Conservation (phyloP, 78 protist species). For the Emiliania huxleyi region DNA sequence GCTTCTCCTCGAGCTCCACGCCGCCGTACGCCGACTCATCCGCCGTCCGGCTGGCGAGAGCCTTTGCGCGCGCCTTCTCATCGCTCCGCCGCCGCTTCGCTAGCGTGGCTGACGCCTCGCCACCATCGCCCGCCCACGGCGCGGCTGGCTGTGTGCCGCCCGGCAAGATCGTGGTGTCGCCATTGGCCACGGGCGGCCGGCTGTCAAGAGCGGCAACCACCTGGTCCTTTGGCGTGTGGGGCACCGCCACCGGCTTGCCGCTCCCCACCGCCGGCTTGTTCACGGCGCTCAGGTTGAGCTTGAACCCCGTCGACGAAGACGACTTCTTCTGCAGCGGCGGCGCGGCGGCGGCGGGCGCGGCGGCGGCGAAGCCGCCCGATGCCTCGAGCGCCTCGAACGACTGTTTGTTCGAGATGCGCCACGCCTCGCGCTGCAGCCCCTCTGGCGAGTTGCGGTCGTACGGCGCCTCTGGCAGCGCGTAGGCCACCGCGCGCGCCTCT, state of each 20-base stretch:
- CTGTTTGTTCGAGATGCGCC: not conserved
- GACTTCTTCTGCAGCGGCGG: too few relatives aligned
- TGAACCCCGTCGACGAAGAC: not conserved
- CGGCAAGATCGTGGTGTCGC: too few relatives aligned
- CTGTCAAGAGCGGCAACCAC: too few relatives aligned
- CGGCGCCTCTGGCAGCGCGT: not conserved
- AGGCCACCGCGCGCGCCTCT: not conserved
- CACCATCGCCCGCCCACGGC: too few relatives aligned
- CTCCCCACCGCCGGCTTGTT: not conserved
- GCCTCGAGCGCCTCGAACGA: not conserved
- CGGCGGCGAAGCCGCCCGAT: not conserved
- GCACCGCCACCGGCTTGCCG: not conserved
- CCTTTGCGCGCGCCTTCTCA: too few relatives aligned
- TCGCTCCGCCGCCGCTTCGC: too few relatives aligned
- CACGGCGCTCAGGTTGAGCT: not conserved
- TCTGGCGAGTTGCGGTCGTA: not conserved
- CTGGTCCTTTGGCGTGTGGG: not conserved
- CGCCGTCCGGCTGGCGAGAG: not conserved
- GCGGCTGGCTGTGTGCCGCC: too few relatives aligned
- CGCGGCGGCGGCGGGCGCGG: not conserved
- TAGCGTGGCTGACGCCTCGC: too few relatives aligned
- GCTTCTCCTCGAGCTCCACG: not conserved
- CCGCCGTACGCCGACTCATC: not conserved
- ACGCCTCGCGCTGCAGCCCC: not conserved
- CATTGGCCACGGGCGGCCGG: too few relatives aligned